These are phyloP conservation scores for Coemansia sp. DNA, from an alignment of 192 early-diverging fungal genomes.

Conservation along the genomic window DNA sequence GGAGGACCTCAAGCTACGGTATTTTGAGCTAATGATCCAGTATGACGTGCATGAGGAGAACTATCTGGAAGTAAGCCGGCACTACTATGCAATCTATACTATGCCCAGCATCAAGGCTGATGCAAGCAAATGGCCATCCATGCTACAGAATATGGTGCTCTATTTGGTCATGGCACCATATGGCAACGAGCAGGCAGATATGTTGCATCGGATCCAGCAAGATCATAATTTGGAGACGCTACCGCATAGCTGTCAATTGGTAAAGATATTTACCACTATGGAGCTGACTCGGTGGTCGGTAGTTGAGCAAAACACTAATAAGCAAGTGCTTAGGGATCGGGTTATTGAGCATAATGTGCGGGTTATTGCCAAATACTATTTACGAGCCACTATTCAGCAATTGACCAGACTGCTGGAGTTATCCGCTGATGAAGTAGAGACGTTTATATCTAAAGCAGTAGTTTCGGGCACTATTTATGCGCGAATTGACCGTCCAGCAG, in stretches of 20 bases:
- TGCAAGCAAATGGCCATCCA: conserved; percentile 68
- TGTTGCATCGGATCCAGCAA: conserved; percentile 80
- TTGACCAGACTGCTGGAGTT: conserved; percentile 90
- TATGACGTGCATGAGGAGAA: conserved; percentile 87
- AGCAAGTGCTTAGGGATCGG: conserved; percentile 84
- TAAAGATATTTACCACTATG: conserved; percentile 83
- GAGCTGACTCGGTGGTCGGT: conserved; percentile 96
- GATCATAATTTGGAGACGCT: conserved; percentile 80
- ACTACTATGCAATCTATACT: conserved; percentile 88
- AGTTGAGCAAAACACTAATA: conserved; percentile 81
- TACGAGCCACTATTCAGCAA: conserved; percentile 77
- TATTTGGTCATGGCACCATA: conserved; percentile 89
- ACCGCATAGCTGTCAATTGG: conserved; percentile 75
- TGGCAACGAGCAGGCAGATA: conserved; percentile 94
- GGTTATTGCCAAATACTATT: conserved; percentile 95
- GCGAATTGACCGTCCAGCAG: conserved; percentile 88
- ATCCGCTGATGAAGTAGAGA: conserved; percentile 78
- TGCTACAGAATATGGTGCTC: conserved; percentile 76
- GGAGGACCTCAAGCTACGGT: conserved; percentile 84
- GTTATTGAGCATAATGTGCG: conserved; percentile 99
- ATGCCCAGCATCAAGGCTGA: conserved; percentile 79
- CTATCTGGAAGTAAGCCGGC: conserved; percentile 88
- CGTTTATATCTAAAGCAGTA: conserved; percentile 89
- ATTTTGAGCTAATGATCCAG: conserved; percentile 95
- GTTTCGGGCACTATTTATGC: conserved; percentile 95